Percentiles rank a stretch among this genome's conserved stretches.
Conservation (phyloP, 1,284 basidiomycete genomes). For the Boletus albobrunnescens region DNA sequence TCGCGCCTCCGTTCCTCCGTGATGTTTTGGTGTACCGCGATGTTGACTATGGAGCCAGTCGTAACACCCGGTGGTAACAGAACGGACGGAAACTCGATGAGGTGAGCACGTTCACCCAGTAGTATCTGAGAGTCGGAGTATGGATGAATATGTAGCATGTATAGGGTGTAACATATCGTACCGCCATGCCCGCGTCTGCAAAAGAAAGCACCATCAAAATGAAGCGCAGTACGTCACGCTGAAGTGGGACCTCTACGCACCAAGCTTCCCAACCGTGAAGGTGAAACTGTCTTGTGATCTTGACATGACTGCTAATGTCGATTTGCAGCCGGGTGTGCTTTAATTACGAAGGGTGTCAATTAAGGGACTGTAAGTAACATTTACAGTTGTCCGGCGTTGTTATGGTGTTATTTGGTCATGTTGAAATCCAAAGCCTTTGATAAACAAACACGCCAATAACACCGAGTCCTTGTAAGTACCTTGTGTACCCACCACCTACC, state of each 20-base stretch:
- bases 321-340: too few species aligned
- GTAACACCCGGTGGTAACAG: conserved; percentile 86
- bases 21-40: conserved; percentile 80
- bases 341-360: conserved; percentile 4
- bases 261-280: conserved; percentile 72
- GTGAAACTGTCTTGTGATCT: conserved; percentile 52
- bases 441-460: conserved; percentile 24
- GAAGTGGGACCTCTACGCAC: conserved; percentile 36
- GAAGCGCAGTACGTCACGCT: not conserved
- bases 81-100: conserved; percentile 94
- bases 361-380: conserved; percentile 1
- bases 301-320: conserved; percentile 20
- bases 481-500: too few species aligned
- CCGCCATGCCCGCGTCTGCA: conserved; percentile 81
- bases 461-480: too few species aligned
- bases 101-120: conserved; percentile 85
- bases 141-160: conserved; percentile 1
- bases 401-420: conserved; percentile 26
- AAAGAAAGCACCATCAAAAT: conserved; percentile 8
- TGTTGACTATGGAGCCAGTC: conserved; percentile 94
- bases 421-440: conserved; percentile 25
- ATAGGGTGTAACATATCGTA: conserved; percentile 28
- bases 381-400: conserved; percentile 15
- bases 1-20: conserved; percentile 79
- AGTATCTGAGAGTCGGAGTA: conserved; percentile 59